Conservation (phyloP, 2,329 filamentous ascomycete species). For the Alternaria gansuensis region DNA sequence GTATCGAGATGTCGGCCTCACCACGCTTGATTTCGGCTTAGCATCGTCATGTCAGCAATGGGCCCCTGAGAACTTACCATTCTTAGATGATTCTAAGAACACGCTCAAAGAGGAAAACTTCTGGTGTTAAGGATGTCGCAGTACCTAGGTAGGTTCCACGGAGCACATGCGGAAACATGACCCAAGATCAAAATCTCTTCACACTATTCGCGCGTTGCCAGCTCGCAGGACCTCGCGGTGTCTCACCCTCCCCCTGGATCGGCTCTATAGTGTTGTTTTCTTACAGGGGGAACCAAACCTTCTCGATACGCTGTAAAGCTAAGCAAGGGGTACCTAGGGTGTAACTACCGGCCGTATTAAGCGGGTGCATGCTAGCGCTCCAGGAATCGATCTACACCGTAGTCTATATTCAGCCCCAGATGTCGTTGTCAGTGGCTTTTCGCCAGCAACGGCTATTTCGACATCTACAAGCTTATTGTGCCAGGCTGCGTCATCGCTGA, state of each 20-base stretch:
- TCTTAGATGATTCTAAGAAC: no score
- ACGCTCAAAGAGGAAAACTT: not conserved
- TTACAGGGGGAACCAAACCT: no score
- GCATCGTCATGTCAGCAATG: not conserved
- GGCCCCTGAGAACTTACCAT: not conserved
- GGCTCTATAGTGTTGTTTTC: no score
- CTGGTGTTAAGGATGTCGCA: not conserved
- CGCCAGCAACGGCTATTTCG: not conserved
- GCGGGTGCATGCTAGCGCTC: not conserved
- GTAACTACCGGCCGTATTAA: not conserved
- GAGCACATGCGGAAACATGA: not conserved
- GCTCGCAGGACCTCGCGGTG: not conserved
- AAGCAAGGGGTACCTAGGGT: no score
- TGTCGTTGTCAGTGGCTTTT: not conserved
- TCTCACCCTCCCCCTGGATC: not conserved
- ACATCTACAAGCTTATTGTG: not conserved
- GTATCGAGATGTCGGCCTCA: not conserved
- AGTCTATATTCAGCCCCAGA: not conserved
- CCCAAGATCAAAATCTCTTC: not conserved
- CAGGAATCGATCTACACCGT: not conserved
- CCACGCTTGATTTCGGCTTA: not conserved
- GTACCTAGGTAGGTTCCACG: not conserved
- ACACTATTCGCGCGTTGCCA: not conserved
- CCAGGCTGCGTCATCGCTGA: not conserved
- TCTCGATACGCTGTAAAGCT: no score